Evolutionary conservation across 805 yeast species (phyloP), one percentile per base, ranked within the genome.

Genomic region (Grigorovia transvaalensis): DNA sequence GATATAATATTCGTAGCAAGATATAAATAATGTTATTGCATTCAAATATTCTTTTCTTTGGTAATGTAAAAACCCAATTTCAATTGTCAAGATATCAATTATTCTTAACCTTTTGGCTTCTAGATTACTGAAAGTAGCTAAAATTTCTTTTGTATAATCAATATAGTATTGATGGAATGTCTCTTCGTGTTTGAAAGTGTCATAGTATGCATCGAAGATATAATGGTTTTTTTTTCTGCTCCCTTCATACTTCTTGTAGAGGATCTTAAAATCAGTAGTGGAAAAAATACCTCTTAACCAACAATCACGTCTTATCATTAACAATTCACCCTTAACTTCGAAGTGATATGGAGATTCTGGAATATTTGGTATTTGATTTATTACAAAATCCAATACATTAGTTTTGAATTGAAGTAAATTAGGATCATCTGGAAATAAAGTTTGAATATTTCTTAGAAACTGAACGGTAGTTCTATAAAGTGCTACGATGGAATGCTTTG

Each of bases 61-160:
- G 62, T 78, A 82, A 53, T 84, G 81, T 17, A 88, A 66, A 11
- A 85, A 62, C 0, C 95, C 96, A 50, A 88, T 74, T 56, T 91
- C 96, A 7, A 87, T 79, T 1, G 90, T 81, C 15, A 93, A 71
- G 4, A 83, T 72, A 59, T 86, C 90, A 7, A 85, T 82, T 0
- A 88, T 75, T 55, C 91, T 75, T 15, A 80, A 76, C 52, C 88
- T 73, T 40, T 56, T 59, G 1, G 58, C 57, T 5, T 51, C 56
- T 51, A 63, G 58, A 13, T 53, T 44, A 46, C 52, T 54, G 41
- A 52, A 59, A 12, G 56, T 45, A 1, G 59, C 49, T 11, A 68
- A 47, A 11, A 63, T 46, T 30, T 58, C 58, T 51, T 79, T 79
- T 0, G 96, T 86, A 17, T 80, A 64, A 0, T 63, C 60, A 44